Conservation (phyloP, 2,329 filamentous ascomycete genomes). For the Ampelomyces quisqualis region DNA sequence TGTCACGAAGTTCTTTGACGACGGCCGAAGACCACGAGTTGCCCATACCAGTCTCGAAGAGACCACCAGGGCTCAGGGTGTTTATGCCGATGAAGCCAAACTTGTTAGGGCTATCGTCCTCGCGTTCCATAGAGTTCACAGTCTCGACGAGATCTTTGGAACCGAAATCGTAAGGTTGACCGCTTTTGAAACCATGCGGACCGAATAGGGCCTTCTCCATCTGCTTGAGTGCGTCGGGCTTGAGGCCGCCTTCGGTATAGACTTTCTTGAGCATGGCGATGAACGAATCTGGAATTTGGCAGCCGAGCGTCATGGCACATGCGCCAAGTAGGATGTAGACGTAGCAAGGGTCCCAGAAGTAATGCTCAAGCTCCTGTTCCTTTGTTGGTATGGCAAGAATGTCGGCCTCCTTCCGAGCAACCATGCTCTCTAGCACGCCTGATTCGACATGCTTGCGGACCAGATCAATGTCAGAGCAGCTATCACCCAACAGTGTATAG, state of each 20-base stretch:
- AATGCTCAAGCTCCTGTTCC: slow-evolving; percentile 5
- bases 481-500: slow-evolving; percentile 10
- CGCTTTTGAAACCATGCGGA: slow-evolving; percentile 16
- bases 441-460: slow-evolving; percentile 22
- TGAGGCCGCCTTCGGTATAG: slow-evolving; percentile 18
- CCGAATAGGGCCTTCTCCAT: slow-evolving; percentile 24
- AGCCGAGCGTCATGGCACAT: slow-evolving; percentile 23
- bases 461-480: slow-evolving; percentile 14
- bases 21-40: slow-evolving; percentile 10
- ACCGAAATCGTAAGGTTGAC: slow-evolving; percentile 20
- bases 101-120: background rate
- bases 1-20: slow-evolving; percentile 22
- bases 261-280: slow-evolving; percentile 19
- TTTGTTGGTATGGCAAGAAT: slow-evolving; percentile 9
- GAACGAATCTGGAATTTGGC: slow-evolving; percentile 11
- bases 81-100: slow-evolving; percentile 13
- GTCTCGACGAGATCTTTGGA: slow-evolving; percentile 17
- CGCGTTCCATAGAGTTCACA: slow-evolving; percentile 3
- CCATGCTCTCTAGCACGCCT: slow-evolving; percentile 12
- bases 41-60: slow-evolving; percentile 18
- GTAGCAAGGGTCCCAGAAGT: slow-evolving; percentile 17
- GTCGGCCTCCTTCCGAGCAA: slow-evolving; percentile 13
- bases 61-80: slow-evolving; percentile 10
- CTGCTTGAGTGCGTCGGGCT: slow-evolving; percentile 17
- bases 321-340: slow-evolving; percentile 20